Base-by-base conservation (phyloP, 371 early-diverging fungal species). In the Lichtheimia ornata region DNA sequence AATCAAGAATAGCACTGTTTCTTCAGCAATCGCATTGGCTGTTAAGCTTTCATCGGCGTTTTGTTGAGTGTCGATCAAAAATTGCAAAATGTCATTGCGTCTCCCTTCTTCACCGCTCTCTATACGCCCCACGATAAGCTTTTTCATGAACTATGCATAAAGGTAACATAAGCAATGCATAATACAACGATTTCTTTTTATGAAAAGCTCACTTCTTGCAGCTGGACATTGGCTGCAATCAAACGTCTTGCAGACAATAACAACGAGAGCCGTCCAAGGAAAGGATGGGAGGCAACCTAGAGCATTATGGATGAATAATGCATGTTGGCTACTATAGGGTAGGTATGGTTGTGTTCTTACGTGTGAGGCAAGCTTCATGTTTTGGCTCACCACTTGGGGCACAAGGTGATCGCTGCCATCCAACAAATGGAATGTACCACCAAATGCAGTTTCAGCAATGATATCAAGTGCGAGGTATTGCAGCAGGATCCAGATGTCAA, bases 361-460 rank as follows among this genome's bases (percentile, higher is more conserved):
- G 45, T 43, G 55, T 14, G 25, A 27, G 1, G n/a, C 13, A n/a
- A 25, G 14, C 41, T 59, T 59, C 59, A 63, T 57, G 22, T 24
- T 27, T 15, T 24, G 14, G 9, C 28, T 45, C 15, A 63, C 58
- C 5, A 63, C 56, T 1, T 41, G 49, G 9, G 75, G 73, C 9
- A 83, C 59, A 25, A 67, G 67, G 53, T 79, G 73, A 18, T 58
- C 62, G 14, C 73, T 71, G 7, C 65, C 59, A 24, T 76, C 70
- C 12, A 85, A 53, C 72, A 84, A 72, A 18, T 77, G 67, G 51
- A 85, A 83, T 3, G 74, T 62, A 18, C 68, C 59, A 1, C 84
- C 81, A 63, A 85, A 63, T 2, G 63, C 63, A 57, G 63, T 63
- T 52, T 63, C 63, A 25, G 57, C 84, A 58, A 83, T 78, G 6